These are phyloP conservation scores for Alternaria brassicae DNA, from an alignment of 2,329 filamentous ascomycete species.

Conservation along the genomic window DNA sequence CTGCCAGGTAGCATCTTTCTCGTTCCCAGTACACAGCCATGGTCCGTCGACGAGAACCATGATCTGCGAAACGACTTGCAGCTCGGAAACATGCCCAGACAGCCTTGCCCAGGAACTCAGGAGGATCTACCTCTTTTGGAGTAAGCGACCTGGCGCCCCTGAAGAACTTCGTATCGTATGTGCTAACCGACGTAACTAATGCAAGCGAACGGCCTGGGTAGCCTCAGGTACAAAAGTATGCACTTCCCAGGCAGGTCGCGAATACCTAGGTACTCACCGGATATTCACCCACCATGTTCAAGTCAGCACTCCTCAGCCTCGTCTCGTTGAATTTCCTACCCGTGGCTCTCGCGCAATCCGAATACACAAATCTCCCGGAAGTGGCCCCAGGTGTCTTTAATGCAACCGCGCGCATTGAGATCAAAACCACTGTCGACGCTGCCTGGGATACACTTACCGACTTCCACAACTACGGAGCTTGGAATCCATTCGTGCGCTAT, in stretches of 20 bases:
- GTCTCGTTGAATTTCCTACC: constrained; percentile 8
- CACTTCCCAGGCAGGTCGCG: neutral
- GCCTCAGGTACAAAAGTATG: neutral
- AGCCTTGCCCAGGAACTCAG: neutral
- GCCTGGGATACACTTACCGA: constrained; percentile 40
- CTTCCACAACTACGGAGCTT: constrained; percentile 37
- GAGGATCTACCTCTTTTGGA: neutral
- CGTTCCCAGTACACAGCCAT: neutral
- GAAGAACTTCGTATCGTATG: neutral
- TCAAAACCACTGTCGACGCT: constrained; percentile 28
- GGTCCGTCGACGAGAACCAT: neutral
- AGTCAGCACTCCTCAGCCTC: neutral
- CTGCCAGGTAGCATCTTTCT: neutral
- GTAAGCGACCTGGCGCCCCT: neutral
- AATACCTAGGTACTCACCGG: neutral
- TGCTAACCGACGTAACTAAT: neutral
- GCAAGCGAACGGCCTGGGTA: neutral
- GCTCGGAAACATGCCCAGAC: neutral
- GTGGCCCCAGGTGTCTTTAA: constrained; percentile 38
- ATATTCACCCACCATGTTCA: neutral
- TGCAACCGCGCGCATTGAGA: constrained; percentile 35
- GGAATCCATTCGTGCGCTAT: constrained; percentile 45
- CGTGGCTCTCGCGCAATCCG: constrained; percentile 5
- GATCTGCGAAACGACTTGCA: neutral
- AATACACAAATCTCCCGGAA: constrained; percentile 38